These are phyloP conservation scores for Russula brevipes DNA, from an alignment of 768 basidiomycete genomes.

Conservation along the genomic window DNA sequence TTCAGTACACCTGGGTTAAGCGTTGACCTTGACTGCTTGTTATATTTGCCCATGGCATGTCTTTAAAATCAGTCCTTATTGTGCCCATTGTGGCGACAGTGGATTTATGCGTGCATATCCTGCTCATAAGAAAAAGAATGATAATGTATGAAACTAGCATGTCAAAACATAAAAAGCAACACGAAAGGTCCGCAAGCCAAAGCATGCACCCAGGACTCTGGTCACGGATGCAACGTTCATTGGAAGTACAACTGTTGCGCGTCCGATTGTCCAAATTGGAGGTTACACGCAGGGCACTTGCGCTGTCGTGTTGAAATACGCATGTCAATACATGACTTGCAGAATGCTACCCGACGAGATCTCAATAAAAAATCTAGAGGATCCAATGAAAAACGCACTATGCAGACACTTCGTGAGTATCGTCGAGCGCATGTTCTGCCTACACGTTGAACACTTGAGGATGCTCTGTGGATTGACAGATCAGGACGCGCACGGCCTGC, in stretches of 20 bases:
- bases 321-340: conserved; percentile 78
- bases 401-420: conserved; percentile 89
- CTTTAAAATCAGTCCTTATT: conserved; percentile 1
- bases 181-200: conserved; percentile 1
- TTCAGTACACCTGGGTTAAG: conserved; percentile 93
- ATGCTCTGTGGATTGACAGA: conserved; percentile 48
- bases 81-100: not conserved
- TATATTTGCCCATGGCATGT: not conserved
- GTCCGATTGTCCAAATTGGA: conserved; percentile 77
- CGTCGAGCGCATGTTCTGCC: conserved; percentile 66
- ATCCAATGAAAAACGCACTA: conserved; percentile 48
- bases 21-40: conserved; percentile 44
- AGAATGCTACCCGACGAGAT: conserved; percentile 56
- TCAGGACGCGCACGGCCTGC: not conserved
- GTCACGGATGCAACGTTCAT: conserved; percentile 25
- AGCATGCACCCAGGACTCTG: not conserved
- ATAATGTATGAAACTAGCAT: conserved; percentile 18
- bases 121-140: conserved; percentile 14
- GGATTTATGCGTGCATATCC: conserved; percentile 4
- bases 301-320: conserved; percentile 86
- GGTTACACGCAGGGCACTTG: conserved; percentile 87
- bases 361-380: not conserved
- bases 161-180: conserved; percentile 5
- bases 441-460: conserved; percentile 87
- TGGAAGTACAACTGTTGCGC: conserved; percentile 66